Evolutionary conservation across 2,329 filamentous ascomycete genomes (phyloP), one percentile per base, ranked within the genome.

Genomic region (Scleromitrula shiraiana): DNA sequence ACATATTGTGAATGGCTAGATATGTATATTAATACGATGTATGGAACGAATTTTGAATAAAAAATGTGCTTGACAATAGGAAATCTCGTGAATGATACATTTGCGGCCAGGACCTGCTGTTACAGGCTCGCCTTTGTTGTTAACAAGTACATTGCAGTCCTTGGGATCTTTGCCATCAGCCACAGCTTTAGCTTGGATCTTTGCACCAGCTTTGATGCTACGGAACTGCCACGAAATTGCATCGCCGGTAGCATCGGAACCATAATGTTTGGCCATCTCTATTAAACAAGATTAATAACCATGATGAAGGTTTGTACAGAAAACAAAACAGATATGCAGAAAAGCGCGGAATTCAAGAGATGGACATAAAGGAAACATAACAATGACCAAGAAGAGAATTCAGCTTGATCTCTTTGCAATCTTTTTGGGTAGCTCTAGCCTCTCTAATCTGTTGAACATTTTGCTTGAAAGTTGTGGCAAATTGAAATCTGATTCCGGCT

Each of bases 141-240:
- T 49, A 12, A 45, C 37, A 36, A 32, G 47, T 6, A 53, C 40
- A 22, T 51, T 41, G 7, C 29, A 26, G 22, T 41, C 37, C n/a
- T 42, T 50, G 5, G 44, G 49, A 27, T 50, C 49, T 6, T 26
- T 41, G 10, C 49, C 44, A 6, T 39, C 26, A 14, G 38, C 33
- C 15, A 71, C 68, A 2, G 71, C 69, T 1, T 65, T 56, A 29
- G 68, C 65, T 36, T 80, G 69, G 1, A 63, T 62, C 24, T 75
- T 70, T 33, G 72, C 76, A 20, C 77, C 68, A 37, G 68, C 69
- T 62, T 75, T 78, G 65, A 80, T 72, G 15, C 62, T 53, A 2
- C 77, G 71, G 55, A 81, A 78, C 57, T 80, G 76, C 60, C 76
- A 80, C 54, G 75, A 70, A 7, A 81, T 69, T 15, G 41, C 43